These are phyloP conservation scores for Pythium angustatum DNA, from an alignment of 352 stramenopile genomes.

Conservation along the genomic window DNA sequence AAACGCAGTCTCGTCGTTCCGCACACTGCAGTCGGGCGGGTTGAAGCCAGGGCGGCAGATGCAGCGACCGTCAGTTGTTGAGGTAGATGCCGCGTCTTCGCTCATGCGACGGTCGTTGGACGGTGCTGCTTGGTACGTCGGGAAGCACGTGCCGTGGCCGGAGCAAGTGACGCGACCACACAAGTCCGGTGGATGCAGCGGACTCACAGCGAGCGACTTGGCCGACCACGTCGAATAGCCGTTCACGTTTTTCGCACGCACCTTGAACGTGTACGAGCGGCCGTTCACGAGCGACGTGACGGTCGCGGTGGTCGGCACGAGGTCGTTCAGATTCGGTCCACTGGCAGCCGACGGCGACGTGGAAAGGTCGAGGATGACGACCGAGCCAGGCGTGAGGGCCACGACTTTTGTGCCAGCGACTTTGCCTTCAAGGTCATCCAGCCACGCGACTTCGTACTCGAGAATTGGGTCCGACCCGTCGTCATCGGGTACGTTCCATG, in stretches of 20 bases:
- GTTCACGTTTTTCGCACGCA: constrained; percentile 62
- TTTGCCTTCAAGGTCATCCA: constrained; percentile 48
- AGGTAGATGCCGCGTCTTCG: neutral
- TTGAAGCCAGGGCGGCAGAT: constrained; percentile 65
- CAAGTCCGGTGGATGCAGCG: constrained; percentile 69
- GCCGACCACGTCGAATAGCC: constrained; percentile 70
- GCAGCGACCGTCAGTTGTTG: constrained; percentile 37
- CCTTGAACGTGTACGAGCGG: constrained; percentile 70
- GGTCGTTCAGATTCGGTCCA: constrained; percentile 10
- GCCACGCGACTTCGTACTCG: constrained; percentile 64
- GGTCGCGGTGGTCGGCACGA: constrained; percentile 41
- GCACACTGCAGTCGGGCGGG: constrained; percentile 66
- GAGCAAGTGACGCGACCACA: constrained; percentile 63
- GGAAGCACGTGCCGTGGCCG: constrained; percentile 67
- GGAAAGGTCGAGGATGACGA: constrained; percentile 9
- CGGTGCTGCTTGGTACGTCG: constrained; percentile 45
- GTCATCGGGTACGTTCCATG: constrained; percentile 63
- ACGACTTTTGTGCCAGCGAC: constrained; percentile 48
- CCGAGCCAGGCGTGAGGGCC: constrained; percentile 27
- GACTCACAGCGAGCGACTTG: constrained; percentile 70
- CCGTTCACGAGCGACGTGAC: constrained; percentile 58
- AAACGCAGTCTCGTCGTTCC: constrained; percentile 38
- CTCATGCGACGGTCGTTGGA: neutral
- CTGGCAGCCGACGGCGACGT: neutral
- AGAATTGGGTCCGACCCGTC: constrained; percentile 61